Conservation (phyloP, 345 rosid species). For the Rhodomyrtus tomentosa region DNA sequence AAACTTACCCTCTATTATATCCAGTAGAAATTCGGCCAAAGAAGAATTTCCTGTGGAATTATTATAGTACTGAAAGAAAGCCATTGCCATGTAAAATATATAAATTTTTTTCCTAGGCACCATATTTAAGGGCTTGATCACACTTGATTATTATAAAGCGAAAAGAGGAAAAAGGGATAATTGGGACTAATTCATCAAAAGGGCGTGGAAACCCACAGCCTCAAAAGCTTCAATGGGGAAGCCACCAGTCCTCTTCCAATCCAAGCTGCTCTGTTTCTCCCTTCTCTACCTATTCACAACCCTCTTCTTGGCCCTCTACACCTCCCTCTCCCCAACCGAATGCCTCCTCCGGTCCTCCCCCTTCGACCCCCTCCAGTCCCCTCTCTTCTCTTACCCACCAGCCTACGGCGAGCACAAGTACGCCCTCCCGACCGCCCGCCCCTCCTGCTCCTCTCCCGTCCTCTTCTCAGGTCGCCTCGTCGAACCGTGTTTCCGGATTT, state of each 20-base stretch:
- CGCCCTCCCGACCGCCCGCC: conserved; percentile 56
- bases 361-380: conserved; percentile 49
- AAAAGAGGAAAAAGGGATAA: background rate
- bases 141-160: background rate
- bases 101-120: background rate
- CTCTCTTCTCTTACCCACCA: conserved; percentile 65
- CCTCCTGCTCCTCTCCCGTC: conserved; percentile 60
- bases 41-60: background rate
- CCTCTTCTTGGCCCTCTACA: conserved; percentile 41
- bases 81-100: background rate
- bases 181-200: background rate
- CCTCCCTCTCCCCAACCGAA: conserved; percentile 29
- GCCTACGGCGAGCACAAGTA: conserved; percentile 86
- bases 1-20: background rate
- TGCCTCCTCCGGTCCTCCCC: conserved; percentile 74
- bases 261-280: conserved; percentile 77
- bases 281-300: conserved; percentile 53
- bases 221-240: background rate
- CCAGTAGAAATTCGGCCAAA: too few species aligned
- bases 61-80: background rate
- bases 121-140: background rate
- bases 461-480: conserved; percentile 42
- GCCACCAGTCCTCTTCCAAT: conserved; percentile 45
- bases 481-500: too few species aligned
- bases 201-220: background rate